Percentiles rank a stretch among this genome's conserved stretches.
phyloP scores from a whole-genome alignment of 2,329 filamentous ascomycete species.

The Periglandula ipomoeae region DNA sequence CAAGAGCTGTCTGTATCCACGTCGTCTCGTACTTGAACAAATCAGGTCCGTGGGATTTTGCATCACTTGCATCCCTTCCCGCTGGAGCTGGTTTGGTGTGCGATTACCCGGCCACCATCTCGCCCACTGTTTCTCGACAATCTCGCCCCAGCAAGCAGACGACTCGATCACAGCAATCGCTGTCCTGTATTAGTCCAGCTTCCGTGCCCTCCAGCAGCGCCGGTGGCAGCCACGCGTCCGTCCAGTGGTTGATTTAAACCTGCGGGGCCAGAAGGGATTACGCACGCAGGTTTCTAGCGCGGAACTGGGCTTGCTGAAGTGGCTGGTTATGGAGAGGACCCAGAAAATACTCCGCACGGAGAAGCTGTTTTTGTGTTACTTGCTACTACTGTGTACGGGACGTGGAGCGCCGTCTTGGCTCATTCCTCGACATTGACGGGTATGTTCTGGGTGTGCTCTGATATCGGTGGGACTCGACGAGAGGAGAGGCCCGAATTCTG shows the following conservation, averaged over 20 bases:
- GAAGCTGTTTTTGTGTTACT: no score
- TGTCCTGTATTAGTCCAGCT: no score
- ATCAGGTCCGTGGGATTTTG: background rate
- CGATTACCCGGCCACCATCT: background rate
- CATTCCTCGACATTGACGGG: no score
- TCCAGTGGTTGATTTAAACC: constrained; percentile 3
- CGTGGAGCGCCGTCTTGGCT: no score
- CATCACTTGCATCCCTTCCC: background rate
- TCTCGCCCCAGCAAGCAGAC: no score
- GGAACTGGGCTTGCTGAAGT: background rate
- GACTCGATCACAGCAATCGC: no score
- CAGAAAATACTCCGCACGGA: no score
- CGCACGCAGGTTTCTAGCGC: background rate
- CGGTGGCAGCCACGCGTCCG: background rate
- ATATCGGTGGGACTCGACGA: no score
- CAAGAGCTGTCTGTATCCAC: background rate
- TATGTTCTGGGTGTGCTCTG: no score
- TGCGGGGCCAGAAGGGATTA: background rate
- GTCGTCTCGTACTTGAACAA: background rate
- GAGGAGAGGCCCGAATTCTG: background rate
- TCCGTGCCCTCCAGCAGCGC: background rate
- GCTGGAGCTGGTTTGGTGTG: background rate
- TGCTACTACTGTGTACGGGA: no score
- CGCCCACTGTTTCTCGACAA: background rate
- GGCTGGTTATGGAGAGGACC: no score